Percentiles rank a stretch among this genome's conserved stretches.
Conservation (phyloP, 495 filamentous ascomycete genomes). For the Xylaria sp. region DNA sequence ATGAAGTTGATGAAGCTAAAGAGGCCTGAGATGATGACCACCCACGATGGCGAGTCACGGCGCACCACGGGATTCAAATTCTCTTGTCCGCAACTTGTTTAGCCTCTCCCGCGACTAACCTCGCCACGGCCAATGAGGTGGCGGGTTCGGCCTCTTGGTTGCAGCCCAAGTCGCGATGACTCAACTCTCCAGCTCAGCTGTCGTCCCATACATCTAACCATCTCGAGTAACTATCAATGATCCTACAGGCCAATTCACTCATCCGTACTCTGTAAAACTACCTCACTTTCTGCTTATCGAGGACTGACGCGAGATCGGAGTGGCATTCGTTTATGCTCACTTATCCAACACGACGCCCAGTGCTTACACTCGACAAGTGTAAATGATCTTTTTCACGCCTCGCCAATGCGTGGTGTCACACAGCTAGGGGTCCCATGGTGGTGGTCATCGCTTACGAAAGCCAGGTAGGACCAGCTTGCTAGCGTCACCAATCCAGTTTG, state of each 20-base stretch:
- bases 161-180: constrained; percentile 30
- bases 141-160: constrained; percentile 10
- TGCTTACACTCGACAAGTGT: constrained; percentile 16
- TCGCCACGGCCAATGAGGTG: constrained; percentile 19
- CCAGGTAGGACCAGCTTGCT: constrained; percentile 2
- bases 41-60: constrained; percentile 11
- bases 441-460: constrained; percentile 20
- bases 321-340: constrained; percentile 11
- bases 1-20: not conserved
- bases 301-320: constrained; percentile 25
- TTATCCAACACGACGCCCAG: not conserved
- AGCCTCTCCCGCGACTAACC: not conserved
- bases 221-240: not conserved
- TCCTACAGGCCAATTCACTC: constrained; percentile 14
- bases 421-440: constrained; percentile 7
- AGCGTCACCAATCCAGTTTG: constrained; percentile 23
- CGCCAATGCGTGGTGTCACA: constrained; percentile 17
- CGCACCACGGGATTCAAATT: constrained; percentile 13
- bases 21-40: constrained; percentile 9
- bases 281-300: constrained; percentile 13
- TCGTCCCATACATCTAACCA: not conserved
- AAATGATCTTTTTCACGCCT: constrained; percentile 23
- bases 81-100: constrained; percentile 15
- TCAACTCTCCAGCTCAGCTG: constrained; percentile 26
- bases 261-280: not conserved